Base-by-base conservation (phyloP, 257 asterid species). In the Nicotiana tomentosiformis region DNA sequence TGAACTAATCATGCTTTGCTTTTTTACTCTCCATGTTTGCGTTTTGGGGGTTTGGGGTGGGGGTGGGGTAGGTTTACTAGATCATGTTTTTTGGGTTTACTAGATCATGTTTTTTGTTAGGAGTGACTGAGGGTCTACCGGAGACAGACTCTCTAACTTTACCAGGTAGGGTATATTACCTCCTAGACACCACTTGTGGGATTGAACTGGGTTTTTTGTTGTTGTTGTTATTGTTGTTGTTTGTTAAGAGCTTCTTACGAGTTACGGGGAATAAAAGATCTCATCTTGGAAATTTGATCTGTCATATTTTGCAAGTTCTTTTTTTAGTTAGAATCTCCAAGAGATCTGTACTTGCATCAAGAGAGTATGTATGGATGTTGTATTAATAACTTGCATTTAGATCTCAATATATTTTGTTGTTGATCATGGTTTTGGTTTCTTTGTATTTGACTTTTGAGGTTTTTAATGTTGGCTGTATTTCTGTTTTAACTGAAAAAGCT, bases 321-420 rank as follows among this genome's bases (percentile, higher is more conserved):
- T 76, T 74, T 51, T 15, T 26, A 16, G 64, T 76, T 76, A 64
- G 35, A 76, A 76, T 76, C 80, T 74, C 49, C 79, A 74, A 74
- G 39, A 23, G 57, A 74, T 46, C 15, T 49, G 16, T 51, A 76
- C 64, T 49, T 51, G 64, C 16, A 51, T 49, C 46, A 29, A 4
- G 80, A 51, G 46, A 7, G 4, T 39, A 51, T 51, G 64, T 76
- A 16, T 51, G 46, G 4, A 76, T 51, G 29, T 4, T 76, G 29
- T 76, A 49, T 46, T 43, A 72, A 20, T 46, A 43, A 12, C 37
- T 6, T 72, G 60, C 78, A 20, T 43, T 43, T 43, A 9, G 51
- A 43, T n/a, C 78, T 43, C 33, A 11, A 10, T 37, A 18, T 43
- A 39, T 39, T 5, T 43, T 30, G 66, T 65, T 49, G 43, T 26